Conservation (phyloP, 495 filamentous ascomycete genomes). For the Hypoxylon intermedium region DNA sequence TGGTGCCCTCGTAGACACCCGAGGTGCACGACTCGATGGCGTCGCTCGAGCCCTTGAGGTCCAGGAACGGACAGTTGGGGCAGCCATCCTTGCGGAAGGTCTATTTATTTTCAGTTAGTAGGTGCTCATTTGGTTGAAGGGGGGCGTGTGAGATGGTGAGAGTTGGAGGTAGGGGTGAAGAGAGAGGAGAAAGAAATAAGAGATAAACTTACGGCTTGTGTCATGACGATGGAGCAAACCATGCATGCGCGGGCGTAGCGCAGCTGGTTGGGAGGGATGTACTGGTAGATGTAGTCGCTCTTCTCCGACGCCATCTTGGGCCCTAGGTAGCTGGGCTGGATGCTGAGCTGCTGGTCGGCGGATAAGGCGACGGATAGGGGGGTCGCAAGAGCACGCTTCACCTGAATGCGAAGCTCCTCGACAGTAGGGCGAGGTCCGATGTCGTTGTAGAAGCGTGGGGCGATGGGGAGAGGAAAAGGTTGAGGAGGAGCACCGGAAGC, state of each 20-base stretch:
- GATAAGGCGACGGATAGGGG: no score
- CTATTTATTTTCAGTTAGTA: slow-evolving; percentile 51
- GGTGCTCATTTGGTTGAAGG: no score
- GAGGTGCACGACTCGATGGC: slow-evolving; percentile 91
- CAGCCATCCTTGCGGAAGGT: slow-evolving; percentile 85
- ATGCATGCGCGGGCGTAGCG: slow-evolving; percentile 94
- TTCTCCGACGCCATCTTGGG: not conserved
- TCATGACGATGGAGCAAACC: slow-evolving; percentile 94
- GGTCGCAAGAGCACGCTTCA: no score
- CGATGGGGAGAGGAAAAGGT: no score
- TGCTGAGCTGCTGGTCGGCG: no score
- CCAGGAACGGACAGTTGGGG: slow-evolving; percentile 91
- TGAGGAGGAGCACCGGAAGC: no score
- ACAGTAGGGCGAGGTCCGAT: no score
- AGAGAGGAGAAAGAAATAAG: not conserved
- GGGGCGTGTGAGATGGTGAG: no score
- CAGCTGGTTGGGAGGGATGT: slow-evolving; percentile 70
- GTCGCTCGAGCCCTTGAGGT: slow-evolving; percentile 78
- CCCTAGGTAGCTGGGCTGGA: no score
- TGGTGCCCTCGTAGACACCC: slow-evolving; percentile 89
- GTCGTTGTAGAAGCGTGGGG: no score
- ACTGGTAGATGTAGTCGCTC: slow-evolving; percentile 33
- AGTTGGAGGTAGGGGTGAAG: slow-evolving; percentile 2
- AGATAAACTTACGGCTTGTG: slow-evolving; percentile 71
- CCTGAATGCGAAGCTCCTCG: no score